Evolutionary conservation across 1,139 yeast genomes (phyloP).

Genomic region (Yamadazyma taylorii): DNA sequence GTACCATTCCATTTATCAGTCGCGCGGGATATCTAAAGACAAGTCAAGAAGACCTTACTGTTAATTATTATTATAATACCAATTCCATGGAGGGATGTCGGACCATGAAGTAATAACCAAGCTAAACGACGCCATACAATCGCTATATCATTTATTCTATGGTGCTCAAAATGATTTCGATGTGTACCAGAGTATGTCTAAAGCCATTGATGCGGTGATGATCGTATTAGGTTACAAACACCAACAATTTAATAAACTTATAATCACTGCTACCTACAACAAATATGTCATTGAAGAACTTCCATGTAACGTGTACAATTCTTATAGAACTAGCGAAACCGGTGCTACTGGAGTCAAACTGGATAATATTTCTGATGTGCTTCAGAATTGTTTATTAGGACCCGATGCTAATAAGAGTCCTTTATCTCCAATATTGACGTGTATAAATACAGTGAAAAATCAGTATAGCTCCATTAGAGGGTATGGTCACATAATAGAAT

Average conservation of each 20-base stretch:
- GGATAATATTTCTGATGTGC: neutral
- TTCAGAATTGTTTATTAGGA: neutral
- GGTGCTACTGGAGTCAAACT: neutral
- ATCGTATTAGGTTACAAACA: neutral
- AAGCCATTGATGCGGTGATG: neutral
- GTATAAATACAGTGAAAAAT: neutral
- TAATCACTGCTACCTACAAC: too few species aligned
- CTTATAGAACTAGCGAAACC: too few species aligned
- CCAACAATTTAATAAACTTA: too few species aligned
- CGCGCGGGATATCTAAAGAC: too few species aligned
- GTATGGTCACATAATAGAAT: neutral
- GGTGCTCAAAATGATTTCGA: neutral
- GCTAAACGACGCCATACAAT: slow-evolving; percentile 3
- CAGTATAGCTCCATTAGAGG: neutral
- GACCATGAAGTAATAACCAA: neutral
- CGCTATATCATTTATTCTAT: neutral
- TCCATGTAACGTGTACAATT: too few species aligned
- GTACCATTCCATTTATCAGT: too few species aligned
- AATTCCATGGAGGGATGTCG: neutral
- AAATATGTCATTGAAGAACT: too few species aligned
- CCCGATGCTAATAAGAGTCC: neutral
- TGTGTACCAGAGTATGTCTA: neutral
- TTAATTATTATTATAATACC: too few species aligned
- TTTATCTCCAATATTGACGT: neutral
- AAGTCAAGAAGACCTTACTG: too few species aligned